These are phyloP conservation scores for Botryotinia globosa DNA, from an alignment of 2,329 filamentous ascomycete species.

Conservation along the genomic window DNA sequence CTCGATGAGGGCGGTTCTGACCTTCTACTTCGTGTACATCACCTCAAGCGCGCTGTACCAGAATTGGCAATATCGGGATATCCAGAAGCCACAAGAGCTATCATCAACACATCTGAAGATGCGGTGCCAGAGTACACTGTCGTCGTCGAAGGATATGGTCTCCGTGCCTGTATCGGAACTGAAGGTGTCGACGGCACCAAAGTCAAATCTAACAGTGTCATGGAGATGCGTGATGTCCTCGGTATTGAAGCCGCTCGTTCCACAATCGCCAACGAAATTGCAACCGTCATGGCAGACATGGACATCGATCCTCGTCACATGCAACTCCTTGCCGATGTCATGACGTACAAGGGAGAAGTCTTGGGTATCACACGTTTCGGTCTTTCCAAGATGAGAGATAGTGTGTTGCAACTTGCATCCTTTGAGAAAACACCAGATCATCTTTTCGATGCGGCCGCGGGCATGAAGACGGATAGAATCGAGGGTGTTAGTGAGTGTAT, in stretches of 20 bases:
- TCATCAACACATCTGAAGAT: constrained; percentile 71
- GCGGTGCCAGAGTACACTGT: constrained; percentile 52
- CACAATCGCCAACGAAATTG: constrained; percentile 88
- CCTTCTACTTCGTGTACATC: constrained; percentile 75
- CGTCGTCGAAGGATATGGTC: constrained; percentile 91
- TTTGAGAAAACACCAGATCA: constrained; percentile 99
- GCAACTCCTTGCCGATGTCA: constrained; percentile 94
- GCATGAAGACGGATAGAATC: constrained; percentile 88
- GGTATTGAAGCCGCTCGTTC: constrained; percentile 91
- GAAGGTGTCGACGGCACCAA: constrained; percentile 79
- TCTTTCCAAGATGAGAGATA: constrained; percentile 93
- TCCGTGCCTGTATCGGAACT: constrained; percentile 87
- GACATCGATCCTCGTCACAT: constrained; percentile 96
- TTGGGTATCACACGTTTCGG: constrained; percentile 96
- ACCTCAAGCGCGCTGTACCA: constrained; percentile 78
- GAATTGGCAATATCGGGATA: constrained; percentile 87
- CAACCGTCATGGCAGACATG: constrained; percentile 87
- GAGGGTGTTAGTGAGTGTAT: constrained; percentile 96
- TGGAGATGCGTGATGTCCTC: constrained; percentile 83
- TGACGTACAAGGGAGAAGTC: constrained; percentile 98
- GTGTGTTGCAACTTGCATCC: constrained; percentile 85
- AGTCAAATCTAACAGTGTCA: constrained; percentile 79
- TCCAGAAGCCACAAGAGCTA: constrained; percentile 77
- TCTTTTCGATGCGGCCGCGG: constrained; percentile 88
- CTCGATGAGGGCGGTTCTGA: constrained; percentile 56